phyloP scores from a whole-genome alignment of 2,329 filamentous ascomycete species.

The Tolypocladium guangdongense region DNA sequence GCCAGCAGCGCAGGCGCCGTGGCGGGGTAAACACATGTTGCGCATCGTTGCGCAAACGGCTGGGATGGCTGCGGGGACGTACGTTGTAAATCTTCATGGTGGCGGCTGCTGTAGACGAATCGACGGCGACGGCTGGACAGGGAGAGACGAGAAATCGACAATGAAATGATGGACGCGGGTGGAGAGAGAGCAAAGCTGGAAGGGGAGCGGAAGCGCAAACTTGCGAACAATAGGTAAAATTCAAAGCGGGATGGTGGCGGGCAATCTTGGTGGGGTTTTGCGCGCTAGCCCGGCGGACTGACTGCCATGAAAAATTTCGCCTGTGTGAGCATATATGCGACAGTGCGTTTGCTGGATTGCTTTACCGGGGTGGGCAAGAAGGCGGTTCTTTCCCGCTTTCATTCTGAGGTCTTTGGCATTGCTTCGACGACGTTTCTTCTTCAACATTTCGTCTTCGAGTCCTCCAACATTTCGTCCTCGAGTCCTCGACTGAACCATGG shows the following conservation, averaged over 20 bases:
- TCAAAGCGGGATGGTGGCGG: neutral
- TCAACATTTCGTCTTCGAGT: too few relatives aligned
- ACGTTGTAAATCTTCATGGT: conserved; percentile 70
- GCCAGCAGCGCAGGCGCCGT: conserved; percentile 1
- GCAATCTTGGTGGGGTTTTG: neutral
- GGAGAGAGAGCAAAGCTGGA: neutral
- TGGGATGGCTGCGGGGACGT: conserved; percentile 12
- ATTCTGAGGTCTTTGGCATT: too few relatives aligned
- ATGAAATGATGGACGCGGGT: conserved; percentile 5
- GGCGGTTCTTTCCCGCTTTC: too few relatives aligned
- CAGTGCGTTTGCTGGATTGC: neutral
- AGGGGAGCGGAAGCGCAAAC: neutral
- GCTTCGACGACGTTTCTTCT: too few relatives aligned
- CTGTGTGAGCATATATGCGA: too few relatives aligned
- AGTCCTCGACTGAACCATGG: too few relatives aligned
- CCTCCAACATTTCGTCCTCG: too few relatives aligned
- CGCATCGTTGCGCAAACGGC: neutral
- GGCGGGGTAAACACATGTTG: conserved; percentile 8
- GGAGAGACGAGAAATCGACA: conserved; percentile 7
- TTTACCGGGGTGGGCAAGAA: neutral
- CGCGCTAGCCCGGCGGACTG: neutral
- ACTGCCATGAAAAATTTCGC: too few relatives aligned
- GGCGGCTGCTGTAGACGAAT: conserved; percentile 23
- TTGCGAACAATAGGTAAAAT: neutral
- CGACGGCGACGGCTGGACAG: conserved; percentile 4